phyloP scores from a whole-genome alignment of 1,284 basidiomycete genomes.

The Cryptococcus sp. region DNA sequence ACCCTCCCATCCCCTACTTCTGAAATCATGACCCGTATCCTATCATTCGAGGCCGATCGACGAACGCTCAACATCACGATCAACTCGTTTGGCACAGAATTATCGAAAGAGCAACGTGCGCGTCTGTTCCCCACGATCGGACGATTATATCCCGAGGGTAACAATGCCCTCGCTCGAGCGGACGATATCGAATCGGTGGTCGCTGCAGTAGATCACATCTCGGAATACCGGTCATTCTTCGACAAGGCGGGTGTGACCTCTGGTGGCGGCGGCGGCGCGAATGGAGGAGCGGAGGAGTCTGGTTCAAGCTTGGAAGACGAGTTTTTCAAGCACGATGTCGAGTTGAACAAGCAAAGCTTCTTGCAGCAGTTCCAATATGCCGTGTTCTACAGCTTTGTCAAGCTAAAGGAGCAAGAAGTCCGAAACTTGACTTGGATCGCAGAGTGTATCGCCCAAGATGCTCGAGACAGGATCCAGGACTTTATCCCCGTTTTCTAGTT shows the following conservation, averaged over 20 bases:
- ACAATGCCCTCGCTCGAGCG: constrained; percentile 88
- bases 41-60: constrained; percentile 95
- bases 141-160: constrained; percentile 91
- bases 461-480: constrained; percentile 87
- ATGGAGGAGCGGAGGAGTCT: constrained; percentile 56
- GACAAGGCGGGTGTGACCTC: constrained; percentile 57
- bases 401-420: constrained; percentile 99
- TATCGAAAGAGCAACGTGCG: constrained; percentile 94
- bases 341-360: constrained; percentile 89
- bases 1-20: constrained; percentile 80
- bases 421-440: constrained; percentile 96
- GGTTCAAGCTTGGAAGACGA: constrained; percentile 77
- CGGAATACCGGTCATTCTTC: constrained; percentile 91
- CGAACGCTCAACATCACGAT: constrained; percentile 98
- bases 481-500: constrained; percentile 74
- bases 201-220: constrained; percentile 78
- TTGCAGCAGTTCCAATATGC: constrained; percentile 93
- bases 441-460: constrained; percentile 94
- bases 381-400: constrained; percentile 90
- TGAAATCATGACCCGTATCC: constrained; percentile 84
- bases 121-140: constrained; percentile 93
- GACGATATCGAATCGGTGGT: constrained; percentile 96
- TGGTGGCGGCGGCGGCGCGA: constrained; percentile 33
- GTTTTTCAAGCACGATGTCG: constrained; percentile 93
- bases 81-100: constrained; percentile 96